A percentile compares a stretch with the other conserved stretches of the same genome.
Evolutionary conservation across 2,329 filamentous ascomycete species (phyloP).

Genomic region (Nigrospora oryzae): DNA sequence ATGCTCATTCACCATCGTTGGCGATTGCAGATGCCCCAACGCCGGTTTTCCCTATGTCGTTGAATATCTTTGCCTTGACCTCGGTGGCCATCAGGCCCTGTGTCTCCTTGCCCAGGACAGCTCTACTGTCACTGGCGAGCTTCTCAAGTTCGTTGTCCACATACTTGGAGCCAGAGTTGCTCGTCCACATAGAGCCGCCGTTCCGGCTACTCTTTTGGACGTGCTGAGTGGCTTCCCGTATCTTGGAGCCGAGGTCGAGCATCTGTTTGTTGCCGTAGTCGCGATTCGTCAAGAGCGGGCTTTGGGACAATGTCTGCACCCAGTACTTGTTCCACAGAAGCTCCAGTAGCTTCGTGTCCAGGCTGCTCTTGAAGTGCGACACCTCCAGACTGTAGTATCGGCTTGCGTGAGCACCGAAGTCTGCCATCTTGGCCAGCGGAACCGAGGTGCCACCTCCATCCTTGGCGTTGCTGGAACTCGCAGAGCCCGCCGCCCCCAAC

Average conservation of each 20-base stretch:
- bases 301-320: conserved; percentile 92
- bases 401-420: conserved; percentile 87
- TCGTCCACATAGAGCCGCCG: conserved; percentile 17
- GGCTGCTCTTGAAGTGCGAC: conserved; percentile 86
- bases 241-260: conserved; percentile 76
- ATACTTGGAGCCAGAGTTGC: neutral
- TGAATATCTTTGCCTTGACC: conserved; percentile 21
- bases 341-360: conserved; percentile 80
- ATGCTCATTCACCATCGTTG: neutral
- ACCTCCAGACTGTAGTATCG: conserved; percentile 89
- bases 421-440: conserved; percentile 85
- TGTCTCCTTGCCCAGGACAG: conserved; percentile 22
- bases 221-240: conserved; percentile 50
- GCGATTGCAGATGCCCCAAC: neutral
- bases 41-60: conserved; percentile 10
- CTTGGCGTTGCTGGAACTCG: conserved; percentile 5
- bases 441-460: conserved; percentile 64
- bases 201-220: conserved; percentile 22
- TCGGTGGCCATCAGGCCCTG: conserved; percentile 22
- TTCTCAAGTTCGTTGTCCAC: conserved; percentile 16
- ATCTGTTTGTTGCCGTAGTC: conserved; percentile 93
- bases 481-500: conserved; percentile 1
- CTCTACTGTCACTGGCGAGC: conserved; percentile 18
- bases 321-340: conserved; percentile 98
- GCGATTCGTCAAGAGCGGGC: conserved; percentile 81